Base-by-base conservation (phyloP, 2,329 filamentous ascomycete species). In the Penicillium sp. region DNA sequence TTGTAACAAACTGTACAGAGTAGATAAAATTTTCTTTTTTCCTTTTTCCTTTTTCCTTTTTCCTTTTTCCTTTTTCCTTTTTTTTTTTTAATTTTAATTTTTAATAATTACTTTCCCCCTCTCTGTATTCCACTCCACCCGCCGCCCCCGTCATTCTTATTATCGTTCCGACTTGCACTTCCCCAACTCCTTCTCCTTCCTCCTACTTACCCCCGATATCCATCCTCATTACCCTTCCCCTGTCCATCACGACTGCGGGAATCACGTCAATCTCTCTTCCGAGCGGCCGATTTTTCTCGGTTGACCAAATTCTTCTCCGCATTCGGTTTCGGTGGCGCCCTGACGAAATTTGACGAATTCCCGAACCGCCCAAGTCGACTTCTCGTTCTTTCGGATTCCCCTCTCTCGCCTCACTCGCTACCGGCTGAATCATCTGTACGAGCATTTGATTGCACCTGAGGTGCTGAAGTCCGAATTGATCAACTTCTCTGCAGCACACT, bases 81-180 rank as follows among this genome's bases (percentile, higher is more conserved):
- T 50, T 50, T 47, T 43, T 51, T 52, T 50, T 57, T 1, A 18
- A 18, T 18, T 56, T 54, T 54, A 49, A 42, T 53, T 57, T 53
- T 56, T 52, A 43, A 48, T 50, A 48, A 50, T 56, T 54, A 54
- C 52, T 61, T 55, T 55, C 54, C 62, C 55, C 55, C 57, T 53
- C 56, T 57, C 57, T 55, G 57, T 52, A 55, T 52, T 54, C 55
- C 53, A 59, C 50, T 59, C 52, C 54, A 54, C 53, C 37, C 46
- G 53, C 58, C 58, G 58, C 56, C 60, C 56, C 61, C 56, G 50
- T 60, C 60, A 58, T 56, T 56, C 60, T 60, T 60, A 61, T 62
- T 62, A 58, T 62, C 59, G 56, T 57, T 56, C 49, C 53, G 50
- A 52, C 47, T 20, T 49, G 42, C 40, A 37, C 35, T 51, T 49